Percentiles rank a stretch among this genome's conserved stretches.
Conservation (phyloP, 139 green algal species). For the Coccomyxa sp. region DNA sequence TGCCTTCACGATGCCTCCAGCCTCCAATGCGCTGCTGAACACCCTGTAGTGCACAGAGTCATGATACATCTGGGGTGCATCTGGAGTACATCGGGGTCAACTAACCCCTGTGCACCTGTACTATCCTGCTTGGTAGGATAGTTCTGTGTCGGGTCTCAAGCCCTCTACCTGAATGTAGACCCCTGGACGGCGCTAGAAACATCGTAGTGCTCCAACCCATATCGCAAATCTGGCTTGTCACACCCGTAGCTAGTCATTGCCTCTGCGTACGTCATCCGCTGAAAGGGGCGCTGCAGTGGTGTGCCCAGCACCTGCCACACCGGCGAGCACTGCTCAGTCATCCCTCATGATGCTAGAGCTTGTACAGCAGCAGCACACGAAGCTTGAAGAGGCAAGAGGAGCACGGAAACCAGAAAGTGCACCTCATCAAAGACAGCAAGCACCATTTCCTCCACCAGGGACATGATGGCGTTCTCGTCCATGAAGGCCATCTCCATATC, state of each 20-base stretch:
- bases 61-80: not conserved
- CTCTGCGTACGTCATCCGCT: conserved; percentile 83
- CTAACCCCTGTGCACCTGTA: not conserved
- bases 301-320: conserved; percentile 42
- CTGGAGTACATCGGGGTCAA: too few species aligned
- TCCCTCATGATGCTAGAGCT: too few species aligned
- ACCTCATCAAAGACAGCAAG: conserved; percentile 42
- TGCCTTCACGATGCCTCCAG: conserved; percentile 78
- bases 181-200: conserved; percentile 56
- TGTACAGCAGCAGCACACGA: too few species aligned
- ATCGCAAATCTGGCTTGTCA: conserved; percentile 89
- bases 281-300: conserved; percentile 63
- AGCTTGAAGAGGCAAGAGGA: too few species aligned
- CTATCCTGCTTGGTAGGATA: too few species aligned
- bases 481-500: conserved; percentile 96
- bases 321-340: not conserved
- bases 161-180: conserved; percentile 66
- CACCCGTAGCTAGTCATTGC: conserved; percentile 79
- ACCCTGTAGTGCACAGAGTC: conserved; percentile 42
- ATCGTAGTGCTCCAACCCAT: conserved; percentile 71
- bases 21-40: conserved; percentile 67
- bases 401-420: too few species aligned
- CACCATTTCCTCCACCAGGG: conserved; percentile 81
- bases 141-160: not conserved
- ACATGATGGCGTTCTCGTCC: conserved; percentile 78